Evolutionary conservation across 176 grass and related monocot genomes (phyloP).

Genomic region (Zizania latifolia): DNA sequence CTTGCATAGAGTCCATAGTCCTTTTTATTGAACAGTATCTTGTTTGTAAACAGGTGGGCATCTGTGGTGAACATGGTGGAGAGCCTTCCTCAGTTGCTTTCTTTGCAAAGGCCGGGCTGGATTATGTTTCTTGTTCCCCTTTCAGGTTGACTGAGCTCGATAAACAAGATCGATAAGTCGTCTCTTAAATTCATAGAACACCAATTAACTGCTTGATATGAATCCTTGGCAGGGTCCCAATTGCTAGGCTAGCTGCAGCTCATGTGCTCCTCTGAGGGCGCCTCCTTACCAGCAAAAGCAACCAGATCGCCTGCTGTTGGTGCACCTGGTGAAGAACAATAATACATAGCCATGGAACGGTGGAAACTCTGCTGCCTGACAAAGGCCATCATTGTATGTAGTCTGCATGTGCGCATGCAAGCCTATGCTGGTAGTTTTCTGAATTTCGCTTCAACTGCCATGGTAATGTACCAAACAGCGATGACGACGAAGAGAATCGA

Average conservation of each 20-base stretch:
- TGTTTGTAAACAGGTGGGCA: constrained; percentile 59
- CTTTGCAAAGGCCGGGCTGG: constrained; percentile 77
- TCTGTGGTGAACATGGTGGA: constrained; percentile 98
- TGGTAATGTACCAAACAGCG: constrained; percentile 35
- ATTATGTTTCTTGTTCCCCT: constrained; percentile 97
- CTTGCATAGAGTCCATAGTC: neutral
- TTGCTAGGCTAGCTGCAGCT: constrained; percentile 77
- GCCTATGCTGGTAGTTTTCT: constrained; percentile 15
- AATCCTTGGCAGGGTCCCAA: constrained; percentile 61
- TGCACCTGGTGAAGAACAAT: constrained; percentile 27
- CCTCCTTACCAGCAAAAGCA: neutral
- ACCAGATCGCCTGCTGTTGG: constrained; percentile 38
- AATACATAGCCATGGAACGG: constrained; percentile 28
- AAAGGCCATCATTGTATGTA: constrained; percentile 16
- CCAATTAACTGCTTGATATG: neutral
- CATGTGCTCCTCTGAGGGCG: constrained; percentile 52
- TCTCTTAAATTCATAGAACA: neutral
- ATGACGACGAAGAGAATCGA: constrained; percentile 33
- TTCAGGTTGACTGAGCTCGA: constrained; percentile 66
- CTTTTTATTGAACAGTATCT: neutral
- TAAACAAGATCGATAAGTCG: neutral
- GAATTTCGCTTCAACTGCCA: constrained; percentile 18
- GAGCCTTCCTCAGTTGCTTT: constrained; percentile 96
- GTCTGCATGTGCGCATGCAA: constrained; percentile 14
- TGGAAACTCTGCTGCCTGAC: constrained; percentile 30